Conservation (phyloP, 2,329 filamentous ascomycete species). For the Pestalotiopsis sp. region DNA sequence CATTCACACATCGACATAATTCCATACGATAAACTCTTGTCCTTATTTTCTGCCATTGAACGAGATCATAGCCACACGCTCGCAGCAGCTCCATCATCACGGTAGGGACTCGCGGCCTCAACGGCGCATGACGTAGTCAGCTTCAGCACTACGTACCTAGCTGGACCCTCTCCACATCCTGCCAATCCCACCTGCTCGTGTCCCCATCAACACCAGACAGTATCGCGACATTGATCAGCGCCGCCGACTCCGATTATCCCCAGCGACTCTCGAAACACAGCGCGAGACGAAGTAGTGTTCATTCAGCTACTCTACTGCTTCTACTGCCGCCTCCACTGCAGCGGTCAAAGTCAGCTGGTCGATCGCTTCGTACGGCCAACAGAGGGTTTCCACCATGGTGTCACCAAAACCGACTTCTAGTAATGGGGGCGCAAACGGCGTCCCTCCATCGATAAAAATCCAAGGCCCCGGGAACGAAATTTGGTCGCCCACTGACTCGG, state of each 20-base stretch:
- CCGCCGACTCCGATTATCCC: neutral
- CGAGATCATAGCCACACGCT: neutral
- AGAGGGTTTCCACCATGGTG: constrained; percentile 39
- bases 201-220: neutral
- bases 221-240: neutral
- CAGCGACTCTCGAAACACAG: neutral
- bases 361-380: neutral
- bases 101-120: neutral
- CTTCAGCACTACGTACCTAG: neutral
- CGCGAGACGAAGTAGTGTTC: neutral
- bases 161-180: neutral
- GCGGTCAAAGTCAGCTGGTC: neutral
- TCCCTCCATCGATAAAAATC: constrained; percentile 24
- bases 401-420: constrained; percentile 40
- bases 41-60: no score
- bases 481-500: constrained; percentile 36
- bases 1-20: no score
- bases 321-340: neutral
- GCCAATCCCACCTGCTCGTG: neutral
- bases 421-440: constrained; percentile 26
- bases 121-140: neutral
- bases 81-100: neutral
- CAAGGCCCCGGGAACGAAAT: constrained; percentile 32
- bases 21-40: no score
- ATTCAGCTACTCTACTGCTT: neutral